Base-by-base conservation (phyloP, 805 yeast species). In the Ogataea nitratoaversa region DNA sequence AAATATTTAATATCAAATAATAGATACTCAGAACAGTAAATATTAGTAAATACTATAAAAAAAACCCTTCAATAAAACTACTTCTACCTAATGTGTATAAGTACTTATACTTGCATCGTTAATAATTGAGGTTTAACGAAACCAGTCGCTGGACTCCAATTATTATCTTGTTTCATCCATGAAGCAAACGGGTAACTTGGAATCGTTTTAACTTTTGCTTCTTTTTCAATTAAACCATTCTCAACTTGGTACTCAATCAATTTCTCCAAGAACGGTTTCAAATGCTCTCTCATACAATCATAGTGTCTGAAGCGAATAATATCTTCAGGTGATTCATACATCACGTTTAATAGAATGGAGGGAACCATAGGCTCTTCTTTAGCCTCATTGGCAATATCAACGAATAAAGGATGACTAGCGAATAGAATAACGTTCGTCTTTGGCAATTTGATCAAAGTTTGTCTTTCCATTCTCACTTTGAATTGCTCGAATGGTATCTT, bases 341-440 rank as follows among this genome's bases (percentile, higher is more conserved):
- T 46, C 30, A 71, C 70, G 39, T 70, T 72, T 30, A 63, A 54
- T 19, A 44, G 8, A 8, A 73, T 59, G 1, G 70, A 60, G 1
- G 78, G 78, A 32, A 70, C 67, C 57, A 65, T 55, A 7, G 78
- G 77, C 47, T 71, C 78, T 44, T 71, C 70, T 44, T 63, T 66
- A 63, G 68, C 60, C 42, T 72, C 78, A 2, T 24, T 63, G 64
- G 39, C 65, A 13, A 50, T 36, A 50, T 30, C 67, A 48, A 59
- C 61, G 64, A 53, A 70, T 57, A 35, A 57, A 47, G 40, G 78
- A 33, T 54, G 57, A 30, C 54, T 56, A 13, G 48, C 17, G 19
- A 56, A 56, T 5, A 55, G 36, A 22, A 55, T 49, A 2, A 59
- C 57, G 11, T 42, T 36, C 66, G 57, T 65, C 68, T 62, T 62